These are phyloP conservation scores for Amoeboradix gromovi DNA, from an alignment of 371 early-diverging fungal genomes.

Conservation along the genomic window DNA sequence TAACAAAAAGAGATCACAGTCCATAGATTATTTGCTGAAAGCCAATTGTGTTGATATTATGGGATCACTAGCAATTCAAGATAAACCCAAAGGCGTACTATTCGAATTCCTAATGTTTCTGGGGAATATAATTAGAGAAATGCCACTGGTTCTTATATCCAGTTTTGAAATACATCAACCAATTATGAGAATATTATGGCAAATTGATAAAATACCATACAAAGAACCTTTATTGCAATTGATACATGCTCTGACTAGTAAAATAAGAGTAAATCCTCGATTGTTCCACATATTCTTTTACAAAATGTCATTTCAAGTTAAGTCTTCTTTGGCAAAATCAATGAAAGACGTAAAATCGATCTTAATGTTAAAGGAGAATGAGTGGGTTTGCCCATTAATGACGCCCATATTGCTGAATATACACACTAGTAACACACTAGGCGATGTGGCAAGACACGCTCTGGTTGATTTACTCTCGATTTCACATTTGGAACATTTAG, in stretches of 20 bases:
- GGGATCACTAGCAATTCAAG: background rate
- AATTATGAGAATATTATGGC: background rate
- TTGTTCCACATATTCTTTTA: background rate
- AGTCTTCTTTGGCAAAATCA: background rate
- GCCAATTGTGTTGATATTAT: background rate
- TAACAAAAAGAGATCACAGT: background rate
- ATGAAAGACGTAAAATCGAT: background rate
- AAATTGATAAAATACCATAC: background rate
- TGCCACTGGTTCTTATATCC: background rate
- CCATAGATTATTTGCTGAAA: background rate
- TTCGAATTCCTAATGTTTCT: background rate
- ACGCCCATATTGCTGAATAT: background rate
- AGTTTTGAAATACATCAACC: background rate
- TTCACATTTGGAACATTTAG: background rate
- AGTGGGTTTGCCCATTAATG: background rate
- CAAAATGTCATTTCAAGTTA: background rate
- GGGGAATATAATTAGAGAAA: background rate
- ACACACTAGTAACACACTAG: background rate
- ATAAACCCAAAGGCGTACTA: background rate
- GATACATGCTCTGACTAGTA: background rate
- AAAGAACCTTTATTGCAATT: background rate
- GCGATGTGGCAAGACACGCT: background rate
- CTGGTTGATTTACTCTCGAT: background rate
- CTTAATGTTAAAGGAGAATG: background rate
- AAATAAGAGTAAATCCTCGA: background rate